Evolutionary conservation across 176 grass and related monocot genomes (phyloP).

Genomic region (Aegilops longissima): DNA sequence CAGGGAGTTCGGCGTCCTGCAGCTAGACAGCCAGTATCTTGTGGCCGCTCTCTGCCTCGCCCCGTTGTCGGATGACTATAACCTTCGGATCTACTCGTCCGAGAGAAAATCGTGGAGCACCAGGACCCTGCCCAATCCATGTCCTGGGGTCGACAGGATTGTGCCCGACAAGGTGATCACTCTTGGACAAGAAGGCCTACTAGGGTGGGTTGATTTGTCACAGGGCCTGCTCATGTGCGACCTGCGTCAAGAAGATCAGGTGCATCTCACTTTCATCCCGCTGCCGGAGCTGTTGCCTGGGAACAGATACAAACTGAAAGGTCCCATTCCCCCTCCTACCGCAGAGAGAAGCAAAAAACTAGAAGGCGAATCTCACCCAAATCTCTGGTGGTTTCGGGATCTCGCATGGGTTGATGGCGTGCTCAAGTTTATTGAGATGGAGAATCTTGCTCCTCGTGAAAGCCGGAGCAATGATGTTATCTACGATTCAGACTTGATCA

Average conservation of each 20-base stretch:
- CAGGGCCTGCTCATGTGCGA: not conserved
- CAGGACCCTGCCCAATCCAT: not conserved
- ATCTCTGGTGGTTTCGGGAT: not conserved
- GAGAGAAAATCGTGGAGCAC: not conserved
- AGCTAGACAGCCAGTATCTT: not conserved
- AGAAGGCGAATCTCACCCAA: too few relatives aligned
- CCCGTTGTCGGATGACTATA: not conserved
- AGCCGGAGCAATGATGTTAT: not conserved
- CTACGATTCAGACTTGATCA: not conserved
- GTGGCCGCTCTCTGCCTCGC: not conserved
- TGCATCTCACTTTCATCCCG: not conserved
- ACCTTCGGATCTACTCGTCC: not conserved
- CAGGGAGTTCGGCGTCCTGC: not conserved
- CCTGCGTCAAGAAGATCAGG: not conserved
- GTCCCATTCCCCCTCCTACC: not conserved
- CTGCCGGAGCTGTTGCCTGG: not conserved
- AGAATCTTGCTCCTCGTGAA: not conserved
- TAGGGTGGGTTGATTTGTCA: not conserved
- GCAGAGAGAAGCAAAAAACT: too few relatives aligned
- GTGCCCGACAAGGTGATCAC: not conserved
- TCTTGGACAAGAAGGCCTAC: not conserved
- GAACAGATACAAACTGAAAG: not conserved
- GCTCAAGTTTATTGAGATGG: constrained; percentile 3
- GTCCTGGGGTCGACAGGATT: not conserved
- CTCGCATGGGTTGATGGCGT: not conserved